Conservation (phyloP, 1,284 basidiomycete genomes). For the Mrakiaceae sp. region DNA sequence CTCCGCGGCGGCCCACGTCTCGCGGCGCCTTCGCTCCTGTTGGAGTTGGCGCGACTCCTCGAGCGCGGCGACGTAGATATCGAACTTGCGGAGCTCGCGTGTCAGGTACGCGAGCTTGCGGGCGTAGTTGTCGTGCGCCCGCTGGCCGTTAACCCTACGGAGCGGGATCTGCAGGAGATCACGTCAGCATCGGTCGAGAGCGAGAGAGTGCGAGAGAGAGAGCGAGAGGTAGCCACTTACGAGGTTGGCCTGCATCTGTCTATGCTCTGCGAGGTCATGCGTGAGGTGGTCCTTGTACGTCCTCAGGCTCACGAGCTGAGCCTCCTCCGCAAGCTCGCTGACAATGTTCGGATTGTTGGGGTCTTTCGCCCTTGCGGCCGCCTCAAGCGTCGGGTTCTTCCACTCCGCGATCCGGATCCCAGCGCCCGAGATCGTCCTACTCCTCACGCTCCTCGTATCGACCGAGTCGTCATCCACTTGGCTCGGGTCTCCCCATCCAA, state of each 20-base stretch:
- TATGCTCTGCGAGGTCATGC: conserved; percentile 52
- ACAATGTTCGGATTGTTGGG: conserved; percentile 40
- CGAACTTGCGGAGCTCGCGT: conserved; percentile 88
- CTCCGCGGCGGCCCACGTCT: no score
- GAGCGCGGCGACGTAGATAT: conserved; percentile 61
- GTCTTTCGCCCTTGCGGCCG: no score
- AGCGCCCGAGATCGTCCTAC: conserved; percentile 1
- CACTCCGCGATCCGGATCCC: conserved; percentile 66
- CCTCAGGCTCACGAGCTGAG: conserved; percentile 72
- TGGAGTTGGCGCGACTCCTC: neutral
- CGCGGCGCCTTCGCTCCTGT: no score
- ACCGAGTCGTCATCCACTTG: conserved; percentile 46
- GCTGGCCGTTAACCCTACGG: conserved; percentile 58
- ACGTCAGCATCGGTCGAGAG: conserved; percentile 3
- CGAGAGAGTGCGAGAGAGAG: neutral
- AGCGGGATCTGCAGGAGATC: conserved; percentile 56
- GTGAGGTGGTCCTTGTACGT: conserved; percentile 68
- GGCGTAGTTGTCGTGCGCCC: conserved; percentile 83
- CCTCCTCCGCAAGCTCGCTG: conserved; percentile 81
- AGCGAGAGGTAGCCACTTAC: neutral
- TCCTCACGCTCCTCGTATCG: conserved; percentile 44
- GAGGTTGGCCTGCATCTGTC: neutral
- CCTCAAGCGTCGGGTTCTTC: conserved; percentile 41
- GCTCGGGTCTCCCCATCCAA: conserved; percentile 72
- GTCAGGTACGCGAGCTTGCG: conserved; percentile 77